These are phyloP conservation scores for Fistulina hepatica DNA, from an alignment of 1,284 basidiomycete genomes.

Conservation along the genomic window DNA sequence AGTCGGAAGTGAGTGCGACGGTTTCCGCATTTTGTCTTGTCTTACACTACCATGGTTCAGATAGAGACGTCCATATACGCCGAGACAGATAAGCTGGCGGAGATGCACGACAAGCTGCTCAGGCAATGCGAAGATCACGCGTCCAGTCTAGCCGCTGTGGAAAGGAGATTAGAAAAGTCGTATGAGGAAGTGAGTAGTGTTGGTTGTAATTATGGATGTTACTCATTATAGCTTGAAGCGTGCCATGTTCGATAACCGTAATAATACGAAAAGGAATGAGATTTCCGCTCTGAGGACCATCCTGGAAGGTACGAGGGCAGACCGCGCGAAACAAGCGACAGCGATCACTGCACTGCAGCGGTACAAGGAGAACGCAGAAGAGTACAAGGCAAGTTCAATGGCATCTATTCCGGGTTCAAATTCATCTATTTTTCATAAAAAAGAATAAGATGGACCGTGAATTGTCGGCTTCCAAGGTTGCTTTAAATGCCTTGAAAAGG, in stretches of 20 bases:
- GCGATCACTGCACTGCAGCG: conserved; percentile 60
- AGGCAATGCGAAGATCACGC: too few relatives aligned
- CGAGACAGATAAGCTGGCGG: conserved; percentile 80
- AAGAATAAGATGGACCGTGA: conserved; percentile 37
- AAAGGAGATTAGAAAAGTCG: conserved; percentile 62
- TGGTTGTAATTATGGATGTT: conserved; percentile 2
- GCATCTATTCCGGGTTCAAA: conserved; percentile 29
- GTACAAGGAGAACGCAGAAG: conserved; percentile 66
- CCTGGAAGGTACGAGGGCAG: too few relatives aligned
- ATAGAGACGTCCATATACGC: conserved; percentile 71
- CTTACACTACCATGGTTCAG: conserved; percentile 24
- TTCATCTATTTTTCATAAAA: conserved; percentile 27
- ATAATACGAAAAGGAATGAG: conserved; percentile 91
- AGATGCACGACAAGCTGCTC: conserved; percentile 77
- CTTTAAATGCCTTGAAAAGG: too few relatives aligned
- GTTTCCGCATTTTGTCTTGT: background rate
- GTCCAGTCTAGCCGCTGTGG: conserved; percentile 61
- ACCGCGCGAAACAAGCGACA: conserved; percentile 75
- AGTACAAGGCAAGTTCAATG: conserved; percentile 59
- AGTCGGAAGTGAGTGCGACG: conserved; percentile 39
- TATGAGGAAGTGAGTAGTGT: conserved; percentile 46
- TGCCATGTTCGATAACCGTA: conserved; percentile 66
- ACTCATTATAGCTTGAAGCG: conserved; percentile 4
- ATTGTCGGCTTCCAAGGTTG: conserved; percentile 33
- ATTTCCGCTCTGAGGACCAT: conserved; percentile 70